Conservation (phyloP, 164 flowering plant genomes). For the Macadamia integrifolia region DNA sequence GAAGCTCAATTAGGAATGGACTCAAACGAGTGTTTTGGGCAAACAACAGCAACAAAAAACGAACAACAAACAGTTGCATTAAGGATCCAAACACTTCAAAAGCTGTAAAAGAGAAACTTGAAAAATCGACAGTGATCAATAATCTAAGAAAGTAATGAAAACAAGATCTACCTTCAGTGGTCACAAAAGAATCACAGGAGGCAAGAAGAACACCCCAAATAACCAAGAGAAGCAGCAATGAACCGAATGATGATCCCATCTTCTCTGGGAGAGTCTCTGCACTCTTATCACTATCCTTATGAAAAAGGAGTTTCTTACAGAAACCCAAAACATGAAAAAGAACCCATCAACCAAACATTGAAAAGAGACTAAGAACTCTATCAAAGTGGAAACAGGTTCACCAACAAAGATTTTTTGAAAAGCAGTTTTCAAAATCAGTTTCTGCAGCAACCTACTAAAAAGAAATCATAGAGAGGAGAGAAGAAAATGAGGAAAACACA, state of each 20-base stretch:
- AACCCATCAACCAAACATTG: conserved; percentile 3
- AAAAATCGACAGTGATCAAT: neutral
- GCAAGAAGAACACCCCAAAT: conserved; percentile 24
- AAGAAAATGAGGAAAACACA: neutral
- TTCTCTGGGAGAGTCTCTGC: conserved; percentile 11
- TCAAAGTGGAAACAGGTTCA: conserved; percentile 2
- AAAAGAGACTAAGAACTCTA: neutral
- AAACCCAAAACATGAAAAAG: conserved; percentile 11
- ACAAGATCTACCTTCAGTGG: conserved; percentile 40
- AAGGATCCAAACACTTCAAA: neutral
- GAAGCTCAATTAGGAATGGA: neutral
- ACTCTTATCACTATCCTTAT: neutral
- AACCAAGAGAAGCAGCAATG: conserved; percentile 31
- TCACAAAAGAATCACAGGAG: conserved; percentile 31
- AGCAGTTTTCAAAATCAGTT: neutral
- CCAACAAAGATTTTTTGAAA: neutral
- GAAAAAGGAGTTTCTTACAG: neutral
- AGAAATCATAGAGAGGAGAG: neutral
- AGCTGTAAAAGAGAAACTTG: neutral
- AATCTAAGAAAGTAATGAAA: neutral
- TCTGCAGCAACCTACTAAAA: neutral
- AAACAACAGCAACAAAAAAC: neutral
- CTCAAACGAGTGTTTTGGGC: neutral
- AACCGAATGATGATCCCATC: conserved; percentile 30
- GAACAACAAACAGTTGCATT: neutral